Evolutionary conservation across 768 basidiomycete genomes (phyloP), one percentile per base, ranked within the genome.

Genomic region (Lactifluus pinguis): DNA sequence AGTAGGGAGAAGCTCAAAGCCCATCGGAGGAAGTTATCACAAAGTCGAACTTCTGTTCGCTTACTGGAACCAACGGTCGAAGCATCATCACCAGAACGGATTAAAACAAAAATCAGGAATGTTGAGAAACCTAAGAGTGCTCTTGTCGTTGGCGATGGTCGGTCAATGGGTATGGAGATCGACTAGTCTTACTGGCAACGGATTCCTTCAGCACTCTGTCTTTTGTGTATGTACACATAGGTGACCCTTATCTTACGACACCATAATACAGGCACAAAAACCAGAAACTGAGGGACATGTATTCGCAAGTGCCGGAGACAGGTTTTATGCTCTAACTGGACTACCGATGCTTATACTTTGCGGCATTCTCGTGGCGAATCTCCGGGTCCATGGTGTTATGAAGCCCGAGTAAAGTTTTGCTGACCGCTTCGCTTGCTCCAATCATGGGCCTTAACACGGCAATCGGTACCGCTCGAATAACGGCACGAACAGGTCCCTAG

Each of bases 401-500:
- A 42, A 99, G 78, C 8, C 97, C 97, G 57, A 98, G 80, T 41
- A 98, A 75, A 0, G 95, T 95, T 77, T 98, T 95, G 75, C 92
- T 88, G 61, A 98, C 88, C 3, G 97, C 97, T 73, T 97, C 95
- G 53, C 87, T 92, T 4, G 95, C 94, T 4, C 97, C 97, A 59
- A 98, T 99, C 92, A 97, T 95, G 2, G 97, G 94, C 68, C 92
- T 94, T 66, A 99, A 75, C 11, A 99, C 94, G 0, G 97, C 97
- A 60, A 98, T 95, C 6, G 97, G 97, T 11, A 98, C 93, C 32
- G 97, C 97, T 30, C 97, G 86, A 62, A 98, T 89, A 30, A 99
- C 95, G 25, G 95, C 90, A 58, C 87, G 87, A 21, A 95, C 88
- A 54, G 95, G 84, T 3, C 94, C 95, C 94, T 98, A 69, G 1